Evolutionary conservation across 2,329 filamentous ascomycete genomes (phyloP).

Genomic region (Rasamsonia emersonii): DNA sequence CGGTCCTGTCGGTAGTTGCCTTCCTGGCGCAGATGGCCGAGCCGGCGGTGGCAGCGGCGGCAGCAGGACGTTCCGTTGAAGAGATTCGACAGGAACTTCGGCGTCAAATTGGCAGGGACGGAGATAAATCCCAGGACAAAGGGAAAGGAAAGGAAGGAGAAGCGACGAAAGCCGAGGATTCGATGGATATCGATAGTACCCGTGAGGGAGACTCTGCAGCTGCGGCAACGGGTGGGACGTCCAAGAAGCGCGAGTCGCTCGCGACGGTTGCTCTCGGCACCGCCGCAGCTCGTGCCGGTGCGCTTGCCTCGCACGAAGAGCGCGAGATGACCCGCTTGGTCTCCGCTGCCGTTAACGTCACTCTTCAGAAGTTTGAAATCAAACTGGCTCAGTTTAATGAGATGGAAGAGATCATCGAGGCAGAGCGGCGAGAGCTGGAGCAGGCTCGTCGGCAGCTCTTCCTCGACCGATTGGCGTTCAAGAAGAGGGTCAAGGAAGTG

Average conservation of each 20-base stretch:
- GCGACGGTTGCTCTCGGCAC: constrained; percentile 77
- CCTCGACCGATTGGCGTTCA: constrained; percentile 82
- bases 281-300: constrained; percentile 76
- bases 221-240: constrained; percentile 38
- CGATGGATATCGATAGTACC: constrained; percentile 48
- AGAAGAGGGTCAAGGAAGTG: constrained; percentile 73
- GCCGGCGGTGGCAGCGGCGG: constrained; percentile 80
- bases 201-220: constrained; percentile 21
- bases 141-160: constrained; percentile 41
- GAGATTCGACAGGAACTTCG: constrained; percentile 75
- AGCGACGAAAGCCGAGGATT: constrained; percentile 45
- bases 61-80: constrained; percentile 77
- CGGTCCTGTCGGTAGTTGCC: constrained; percentile 89
- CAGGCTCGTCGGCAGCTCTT: constrained; percentile 87
- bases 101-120: constrained; percentile 62
- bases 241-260: constrained; percentile 35
- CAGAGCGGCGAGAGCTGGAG: constrained; percentile 87
- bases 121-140: constrained; percentile 39
- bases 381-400: constrained; percentile 96
- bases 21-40: constrained; percentile 90
- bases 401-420: constrained; percentile 85
- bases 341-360: constrained; percentile 83
- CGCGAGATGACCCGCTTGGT: constrained; percentile 93
- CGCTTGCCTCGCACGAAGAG: constrained; percentile 89
- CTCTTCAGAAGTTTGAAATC: constrained; percentile 89